Evolutionary conservation across 2,329 filamentous ascomycete species (phyloP), one percentile per base, ranked within the genome.

Genomic region (Aspergillus sp.): DNA sequence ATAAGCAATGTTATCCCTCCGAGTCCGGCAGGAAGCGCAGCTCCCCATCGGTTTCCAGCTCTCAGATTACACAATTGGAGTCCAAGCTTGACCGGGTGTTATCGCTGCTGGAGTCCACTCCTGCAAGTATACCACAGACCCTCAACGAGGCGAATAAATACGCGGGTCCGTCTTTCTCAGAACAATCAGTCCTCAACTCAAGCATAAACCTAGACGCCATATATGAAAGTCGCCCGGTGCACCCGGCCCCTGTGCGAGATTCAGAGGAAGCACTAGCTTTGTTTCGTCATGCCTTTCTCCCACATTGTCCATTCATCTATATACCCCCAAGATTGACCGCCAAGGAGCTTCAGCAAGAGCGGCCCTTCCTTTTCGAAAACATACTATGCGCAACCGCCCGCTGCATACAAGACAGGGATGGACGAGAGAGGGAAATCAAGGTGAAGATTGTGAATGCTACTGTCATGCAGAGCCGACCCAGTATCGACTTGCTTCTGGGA

Each of bases 1-100:
- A 49, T 25, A 55, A 55, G 23, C 44, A 48, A 17, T 55, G 53
- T 15, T 9, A 31, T n/a, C 43, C 53, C 7, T 49, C 53, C 12
- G 43, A 55, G 11, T 48, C 44, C 3, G 3, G 49, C 7, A 19
- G 53, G 14, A 40, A 21, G 35, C 53, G 53, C 43, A 46, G 43
- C 15, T 40, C 53, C 2, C 25, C 41, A 15, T 19, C 31, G 4
- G 19, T 35, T 3, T 19, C 31, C 19, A 21, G 23, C 14, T 17
- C 37, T 15, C 23, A 37, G 17, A 41, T 55, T n/a, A 37, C 45
- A n/a, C 25, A 55, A 15, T 27, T 55, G 4, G 53, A 55, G 3
- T 33, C 53, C 14, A 55, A 49, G 23, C 37, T 49, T 6, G 53
- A 55, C n/a, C 31, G 37, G n/a, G 8, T 55, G 19, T 23, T 49